Percentiles rank a stretch among this genome's conserved stretches.
Evolutionary conservation across 2,329 filamentous ascomycete genomes (phyloP).

Genomic region (Pseudodiploospora longispora): DNA sequence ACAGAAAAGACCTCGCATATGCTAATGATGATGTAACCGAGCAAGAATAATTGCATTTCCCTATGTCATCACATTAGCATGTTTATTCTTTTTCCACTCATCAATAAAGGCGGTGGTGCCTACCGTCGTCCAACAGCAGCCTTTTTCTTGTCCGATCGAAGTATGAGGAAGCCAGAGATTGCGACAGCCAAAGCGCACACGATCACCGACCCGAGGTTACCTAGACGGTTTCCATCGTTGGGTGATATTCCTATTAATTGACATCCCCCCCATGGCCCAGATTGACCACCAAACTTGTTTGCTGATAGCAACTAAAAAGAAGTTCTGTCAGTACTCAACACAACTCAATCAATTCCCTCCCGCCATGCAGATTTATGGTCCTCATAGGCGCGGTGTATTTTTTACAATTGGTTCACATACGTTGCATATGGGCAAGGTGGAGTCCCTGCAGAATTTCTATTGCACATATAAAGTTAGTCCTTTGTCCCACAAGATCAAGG

Average conservation of each 20-base stretch:
- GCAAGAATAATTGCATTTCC: conserved; percentile 92
- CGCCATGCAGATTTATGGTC: neutral
- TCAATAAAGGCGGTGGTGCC: conserved; percentile 14
- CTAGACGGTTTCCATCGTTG: conserved; percentile 56
- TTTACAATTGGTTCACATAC: conserved; percentile 41
- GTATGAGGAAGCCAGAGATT: conserved; percentile 58
- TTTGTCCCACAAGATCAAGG: conserved; percentile 2
- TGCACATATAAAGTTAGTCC: conserved; percentile 16
- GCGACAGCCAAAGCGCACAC: conserved; percentile 71
- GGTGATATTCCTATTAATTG: conserved; percentile 67
- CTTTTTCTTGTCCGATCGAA: conserved; percentile 78
- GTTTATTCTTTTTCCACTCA: neutral
- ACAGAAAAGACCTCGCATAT: conserved; percentile 97
- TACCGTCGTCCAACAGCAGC: conserved; percentile 91
- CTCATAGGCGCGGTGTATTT: neutral
- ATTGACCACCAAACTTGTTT: conserved; percentile 43
- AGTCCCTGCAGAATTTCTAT: conserved; percentile 76
- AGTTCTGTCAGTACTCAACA: neutral
- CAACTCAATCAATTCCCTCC: neutral
- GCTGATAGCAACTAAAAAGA: conserved; percentile 36
- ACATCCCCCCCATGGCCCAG: conserved; percentile 60
- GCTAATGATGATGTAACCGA: conserved; percentile 76
- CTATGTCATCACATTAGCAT: conserved; percentile 36
- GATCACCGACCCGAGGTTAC: conserved; percentile 89
- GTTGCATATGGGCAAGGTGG: conserved; percentile 77